Evolutionary conservation across 1,284 basidiomycete genomes (phyloP).

Genomic region (Volvariella surrecta): DNA sequence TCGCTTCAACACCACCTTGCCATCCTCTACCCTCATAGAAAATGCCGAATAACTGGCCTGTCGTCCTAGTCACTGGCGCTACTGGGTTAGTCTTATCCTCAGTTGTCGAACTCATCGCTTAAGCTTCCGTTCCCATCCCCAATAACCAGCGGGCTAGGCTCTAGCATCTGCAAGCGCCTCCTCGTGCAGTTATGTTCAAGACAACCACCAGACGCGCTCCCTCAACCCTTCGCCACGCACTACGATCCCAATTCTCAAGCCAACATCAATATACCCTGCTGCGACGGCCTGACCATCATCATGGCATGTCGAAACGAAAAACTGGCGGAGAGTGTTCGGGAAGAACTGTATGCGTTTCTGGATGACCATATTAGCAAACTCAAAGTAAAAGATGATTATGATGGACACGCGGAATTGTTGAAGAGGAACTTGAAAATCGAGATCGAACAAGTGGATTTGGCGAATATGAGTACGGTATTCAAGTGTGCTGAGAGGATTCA

Average conservation of each 20-base stretch:
- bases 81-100: constrained; percentile 27
- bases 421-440: constrained; percentile 53
- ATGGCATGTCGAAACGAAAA: constrained; percentile 71
- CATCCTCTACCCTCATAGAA: no score
- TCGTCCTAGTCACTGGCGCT: constrained; percentile 32
- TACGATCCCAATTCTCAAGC: constrained; percentile 4
- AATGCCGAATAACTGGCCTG: constrained; percentile 21
- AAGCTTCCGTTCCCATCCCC: neutral
- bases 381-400: constrained; percentile 26
- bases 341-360: constrained; percentile 42
- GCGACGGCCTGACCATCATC: constrained; percentile 64
- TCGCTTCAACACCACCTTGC: no score
- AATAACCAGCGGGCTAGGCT: constrained; percentile 67
- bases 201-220: constrained; percentile 39
- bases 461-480: constrained; percentile 54
- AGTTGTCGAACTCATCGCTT: neutral
- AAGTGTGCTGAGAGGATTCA: constrained; percentile 52
- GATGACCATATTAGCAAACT: constrained; percentile 42
- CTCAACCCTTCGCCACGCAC: constrained; percentile 25
- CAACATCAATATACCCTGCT: constrained; percentile 17
- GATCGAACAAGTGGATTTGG: constrained; percentile 60
- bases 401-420: constrained; percentile 49
- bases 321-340: constrained; percentile 56
- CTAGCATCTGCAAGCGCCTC: constrained; percentile 78
- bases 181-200: constrained; percentile 57